Evolutionary conservation across 2,329 filamentous ascomycete species (phyloP), one percentile per base, ranked within the genome.

Genomic region (Clonostachys byssicola): DNA sequence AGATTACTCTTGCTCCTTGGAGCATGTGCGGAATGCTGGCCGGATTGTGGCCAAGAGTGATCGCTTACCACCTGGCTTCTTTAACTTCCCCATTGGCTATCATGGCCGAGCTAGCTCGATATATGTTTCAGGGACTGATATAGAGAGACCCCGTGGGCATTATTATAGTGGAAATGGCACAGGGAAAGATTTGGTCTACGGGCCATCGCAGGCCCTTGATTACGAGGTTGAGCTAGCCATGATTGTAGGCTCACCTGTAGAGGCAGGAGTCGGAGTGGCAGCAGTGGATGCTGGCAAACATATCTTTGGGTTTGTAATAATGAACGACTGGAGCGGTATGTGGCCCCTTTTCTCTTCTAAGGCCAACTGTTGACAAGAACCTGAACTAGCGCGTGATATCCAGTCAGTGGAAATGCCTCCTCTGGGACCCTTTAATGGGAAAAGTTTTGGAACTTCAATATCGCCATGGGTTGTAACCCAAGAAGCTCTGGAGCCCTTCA

Each of bases 211-310:
- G 51, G 61, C 77, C 58, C 73, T 94, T 0, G 89, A 94, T 56
- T 81, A 90, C 40, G 89, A 94, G 63, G 72, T 94, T 5, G 89
- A 94, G 61, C 70, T 94, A 35, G 89, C 86, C 5, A 86, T 83
- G 49, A 91, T 92, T 56, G 72, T 92, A 14, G 85, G 81, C 64
- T 80, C 73, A 36, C 72, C 75, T 12, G 91, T 88, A 51, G 62
- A 74, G 2, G 70, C 90, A 48, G 88, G 88, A n/a, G 70, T 78
- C 43, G 82, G 85, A 0, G 73, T 92, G 2, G 66, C 75, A 0
- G 78, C 92, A 13, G 67, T 74, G 5, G 69, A 86, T 14, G 88
- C 89, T 0, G 81, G 85, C 38, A 75, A 89, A 18, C 56, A 49
- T 40, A 48, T 52, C 43, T 52, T 52, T 47, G 50, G 50, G n/a